phyloP scores from a whole-genome alignment of 2,329 filamentous ascomycete species.

The Beauveria pseudobassiana region DNA sequence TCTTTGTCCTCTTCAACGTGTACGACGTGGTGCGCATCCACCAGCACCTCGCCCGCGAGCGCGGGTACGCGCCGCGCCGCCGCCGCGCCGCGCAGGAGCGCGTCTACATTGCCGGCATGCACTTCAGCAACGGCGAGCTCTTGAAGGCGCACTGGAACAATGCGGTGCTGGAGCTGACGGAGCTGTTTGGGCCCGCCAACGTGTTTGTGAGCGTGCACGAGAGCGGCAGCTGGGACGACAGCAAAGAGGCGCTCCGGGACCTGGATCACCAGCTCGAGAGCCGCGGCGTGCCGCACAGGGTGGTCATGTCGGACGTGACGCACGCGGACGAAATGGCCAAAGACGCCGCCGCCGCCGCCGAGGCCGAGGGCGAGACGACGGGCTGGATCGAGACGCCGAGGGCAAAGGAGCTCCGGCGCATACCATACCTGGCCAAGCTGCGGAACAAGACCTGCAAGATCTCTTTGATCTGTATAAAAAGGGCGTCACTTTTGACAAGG shows the following conservation, averaged over 20 bases:
- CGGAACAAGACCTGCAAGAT: constrained; percentile 57
- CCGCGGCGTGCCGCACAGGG: constrained; percentile 44
- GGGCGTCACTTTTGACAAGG: constrained; percentile 47
- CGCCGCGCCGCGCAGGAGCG: constrained; percentile 24
- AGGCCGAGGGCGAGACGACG: constrained; percentile 23
- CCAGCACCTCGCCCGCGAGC: constrained; percentile 22
- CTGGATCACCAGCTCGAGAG: constrained; percentile 47
- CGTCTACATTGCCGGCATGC: constrained; percentile 62
- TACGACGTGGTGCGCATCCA: constrained; percentile 33
- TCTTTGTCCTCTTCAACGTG: constrained; percentile 29
- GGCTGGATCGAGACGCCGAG: constrained; percentile 59
- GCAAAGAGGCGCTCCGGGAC: constrained; percentile 51
- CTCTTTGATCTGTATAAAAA: constrained; percentile 42
- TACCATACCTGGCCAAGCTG: constrained; percentile 58
- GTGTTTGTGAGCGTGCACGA: constrained; percentile 63
- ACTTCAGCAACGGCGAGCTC: constrained; percentile 58
- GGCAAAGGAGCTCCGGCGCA: constrained; percentile 51
- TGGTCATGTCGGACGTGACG: constrained; percentile 51
- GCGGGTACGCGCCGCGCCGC: constrained; percentile 18
- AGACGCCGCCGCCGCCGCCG: constrained; percentile 25
- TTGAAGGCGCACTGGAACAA: constrained; percentile 56
- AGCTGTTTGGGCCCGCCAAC: constrained; percentile 52
- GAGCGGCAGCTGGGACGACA: constrained; percentile 62
- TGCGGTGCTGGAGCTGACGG: constrained; percentile 49
- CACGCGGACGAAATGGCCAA: constrained; percentile 48